These are phyloP conservation scores for Simmondsia chinensis DNA, from an alignment of 148 eudicot species.

Conservation along the genomic window DNA sequence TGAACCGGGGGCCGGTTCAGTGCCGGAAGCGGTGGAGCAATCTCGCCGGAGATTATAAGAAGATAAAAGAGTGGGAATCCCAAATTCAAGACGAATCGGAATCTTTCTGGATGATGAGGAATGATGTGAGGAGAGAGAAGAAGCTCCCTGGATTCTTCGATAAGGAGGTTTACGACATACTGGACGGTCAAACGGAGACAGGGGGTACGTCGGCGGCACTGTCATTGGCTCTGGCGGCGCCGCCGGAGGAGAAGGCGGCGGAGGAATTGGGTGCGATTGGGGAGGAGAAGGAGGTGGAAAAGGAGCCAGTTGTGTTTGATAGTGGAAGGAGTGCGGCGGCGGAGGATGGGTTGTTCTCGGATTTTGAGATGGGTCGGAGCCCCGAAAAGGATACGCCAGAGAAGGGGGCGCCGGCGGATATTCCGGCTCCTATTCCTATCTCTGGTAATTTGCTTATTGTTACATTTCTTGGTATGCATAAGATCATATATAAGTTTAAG, in stretches of 20 bases:
- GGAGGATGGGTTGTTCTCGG: conserved; percentile 67
- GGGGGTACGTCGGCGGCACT: no score
- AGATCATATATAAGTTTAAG: no score
- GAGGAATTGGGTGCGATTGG: conserved; percentile 4
- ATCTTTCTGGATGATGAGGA: conserved; percentile 89
- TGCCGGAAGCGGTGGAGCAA: conserved; percentile 95
- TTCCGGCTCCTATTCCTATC: conserved; percentile 39
- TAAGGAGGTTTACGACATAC: conserved; percentile 68
- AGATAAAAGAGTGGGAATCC: conserved; percentile 87
- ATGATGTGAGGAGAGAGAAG: conserved; percentile 71
- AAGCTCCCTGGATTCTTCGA: conserved; percentile 88
- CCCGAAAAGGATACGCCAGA: conserved; percentile 2
- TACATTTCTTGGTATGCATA: no score
- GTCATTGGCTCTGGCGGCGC: conserved; percentile 11
- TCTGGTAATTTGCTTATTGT: conserved; percentile 48
- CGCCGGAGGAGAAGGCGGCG: not conserved
- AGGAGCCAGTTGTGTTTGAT: conserved; percentile 35
- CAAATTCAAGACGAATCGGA: conserved; percentile 36
- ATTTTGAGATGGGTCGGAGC: conserved; percentile 30
- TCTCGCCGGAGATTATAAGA: conserved; percentile 79
- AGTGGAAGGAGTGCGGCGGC: conserved; percentile 56
- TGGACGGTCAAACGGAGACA: no score
- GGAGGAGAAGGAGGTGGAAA: conserved; percentile 13
- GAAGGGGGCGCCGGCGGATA: conserved; percentile 1
- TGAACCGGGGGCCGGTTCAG: conserved; percentile 87